Evolutionary conservation across 495 filamentous ascomycete species (phyloP).

Genomic region (Amphirosellinia nigrospora): DNA sequence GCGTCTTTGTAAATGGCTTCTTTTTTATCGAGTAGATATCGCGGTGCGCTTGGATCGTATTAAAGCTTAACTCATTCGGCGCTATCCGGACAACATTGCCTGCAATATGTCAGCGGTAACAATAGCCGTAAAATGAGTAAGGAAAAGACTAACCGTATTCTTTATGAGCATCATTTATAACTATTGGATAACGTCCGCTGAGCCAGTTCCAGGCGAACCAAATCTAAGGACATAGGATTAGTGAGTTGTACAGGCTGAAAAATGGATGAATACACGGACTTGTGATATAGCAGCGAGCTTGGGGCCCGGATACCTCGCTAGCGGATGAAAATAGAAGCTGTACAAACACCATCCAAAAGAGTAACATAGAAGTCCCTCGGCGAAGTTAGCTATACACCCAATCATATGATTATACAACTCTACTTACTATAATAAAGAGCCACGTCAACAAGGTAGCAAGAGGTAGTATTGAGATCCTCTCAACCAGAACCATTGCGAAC

Average conservation of each 20-base stretch:
- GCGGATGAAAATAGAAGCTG: conserved; percentile 46
- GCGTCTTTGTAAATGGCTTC: conserved; percentile 41
- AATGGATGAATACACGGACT: conserved; percentile 22
- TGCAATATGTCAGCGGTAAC: conserved; percentile 27
- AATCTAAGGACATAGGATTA: conserved; percentile 17
- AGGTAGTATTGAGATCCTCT: not conserved
- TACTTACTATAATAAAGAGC: not conserved
- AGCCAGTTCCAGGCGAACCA: conserved; percentile 35
- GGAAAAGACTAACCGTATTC: conserved; percentile 35
- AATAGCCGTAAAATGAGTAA: not conserved
- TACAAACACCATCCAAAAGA: conserved; percentile 37
- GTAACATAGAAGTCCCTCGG: conserved; percentile 17
- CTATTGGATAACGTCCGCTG: conserved; percentile 29
- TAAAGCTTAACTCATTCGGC: conserved; percentile 52
- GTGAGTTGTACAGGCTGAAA: not conserved
- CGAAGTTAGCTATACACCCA: not conserved
- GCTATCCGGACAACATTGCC: conserved; percentile 48
- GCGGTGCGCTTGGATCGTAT: conserved; percentile 46
- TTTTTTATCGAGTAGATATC: conserved; percentile 49
- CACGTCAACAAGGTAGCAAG: not conserved
- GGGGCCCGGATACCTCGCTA: conserved; percentile 51
- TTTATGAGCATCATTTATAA: conserved; percentile 30
- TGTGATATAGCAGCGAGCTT: conserved; percentile 41
- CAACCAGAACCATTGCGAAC: not conserved
- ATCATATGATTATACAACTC: not conserved